Evolutionary conservation across 2,329 filamentous ascomycete genomes (phyloP), one percentile per base, ranked within the genome.

Genomic region (Davidsoniella neocaledoniae): DNA sequence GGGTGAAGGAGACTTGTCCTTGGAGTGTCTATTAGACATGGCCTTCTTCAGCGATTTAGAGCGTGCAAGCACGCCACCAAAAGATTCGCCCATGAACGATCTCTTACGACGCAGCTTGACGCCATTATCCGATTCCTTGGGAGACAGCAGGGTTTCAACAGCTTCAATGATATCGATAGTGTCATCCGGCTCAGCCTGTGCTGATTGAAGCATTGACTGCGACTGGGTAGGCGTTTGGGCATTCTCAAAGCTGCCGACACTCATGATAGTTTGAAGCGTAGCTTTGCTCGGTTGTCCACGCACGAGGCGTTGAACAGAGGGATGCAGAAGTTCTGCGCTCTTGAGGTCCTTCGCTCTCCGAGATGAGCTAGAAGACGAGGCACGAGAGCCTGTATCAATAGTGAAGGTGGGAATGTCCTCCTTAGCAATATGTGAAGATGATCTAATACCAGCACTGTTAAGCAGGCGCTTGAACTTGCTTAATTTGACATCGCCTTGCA

Each of bases 191-290:
- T 33, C 16, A 6, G 52, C 38, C n/a, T 53, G 54, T 2, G 54
- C 42, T 25, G 54, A 54, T 33, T 56, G 56, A 36, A 58, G 43
- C 26, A 54, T 45, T n/a, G 54, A 54, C 21, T 53, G 48, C 2
- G 49, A 45, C 29, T 52, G 51, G 21, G 40, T 55, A 29, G 50
- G 43, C 23, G 42, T 49, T 29, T 48, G 48, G 14, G 57, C 54
- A 26, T 49, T 53, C 21, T 71, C 68, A 16, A 66, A 58, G 45
- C 69, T 73, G 5, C 66, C 69, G 7, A 72, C 69, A 52, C 71
- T 73, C 47, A 73, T 57, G 16, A 73, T 72, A 1, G 70, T 73
- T 47, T 68, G 68, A 23, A 73, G 57, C 0, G 68, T 71, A 23
- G 72, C 70, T 54, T 66, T 66, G 56, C 67, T 72, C n/a, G 62